Base-by-base conservation (phyloP, 2,329 filamentous ascomycete genomes). In the Fusarium musae region DNA sequence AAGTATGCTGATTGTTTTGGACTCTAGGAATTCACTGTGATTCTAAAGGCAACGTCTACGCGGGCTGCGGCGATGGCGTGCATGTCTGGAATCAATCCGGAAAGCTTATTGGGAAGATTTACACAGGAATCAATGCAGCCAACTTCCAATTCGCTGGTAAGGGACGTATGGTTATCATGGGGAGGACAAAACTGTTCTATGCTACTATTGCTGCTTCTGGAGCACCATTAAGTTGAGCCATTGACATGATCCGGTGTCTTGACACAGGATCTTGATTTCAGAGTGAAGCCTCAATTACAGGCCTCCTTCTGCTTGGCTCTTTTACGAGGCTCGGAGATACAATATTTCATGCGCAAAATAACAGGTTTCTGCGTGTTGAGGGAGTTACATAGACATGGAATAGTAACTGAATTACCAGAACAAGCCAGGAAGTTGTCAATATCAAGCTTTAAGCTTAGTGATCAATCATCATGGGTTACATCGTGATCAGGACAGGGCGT, bases 61-160 rank as follows among this genome's bases (percentile, higher is more conserved):
- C 83, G 9, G 85, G 84, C 13, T 85, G 83, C 54, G 84, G 84
- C 2, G 86, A 87, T 63, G 86, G 86, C 11, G 81, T 87, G 6
- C 83, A 86, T 59, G 83, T 88, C 1, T 88, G 83, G 82, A 85
- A 85, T 59, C 73, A 81, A 0, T 81, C 80, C 5, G 85, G 85
- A 23, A 83, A 82, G 59, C 80, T 87, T 3, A 82, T 88, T n/a
- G 86, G 86, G 2, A 92, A 91, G 80, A 87, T 92, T 23, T 86
- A 85, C 63, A 83, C 87, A 1, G 84, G 85, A 1, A 82, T 83
- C 39, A 82, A 80, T 7, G 80, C 78, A 3, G 84, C 84, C 17
- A 86, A 86, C 77, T 86, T 87, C 66, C 83, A 84, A 69, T 85
- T 86, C 60, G 84, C 80, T 9, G 80, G 82, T 4, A 59, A 78